These are phyloP conservation scores for Auriculariales sp. DNA, from an alignment of 768 basidiomycete genomes.

Conservation along the genomic window DNA sequence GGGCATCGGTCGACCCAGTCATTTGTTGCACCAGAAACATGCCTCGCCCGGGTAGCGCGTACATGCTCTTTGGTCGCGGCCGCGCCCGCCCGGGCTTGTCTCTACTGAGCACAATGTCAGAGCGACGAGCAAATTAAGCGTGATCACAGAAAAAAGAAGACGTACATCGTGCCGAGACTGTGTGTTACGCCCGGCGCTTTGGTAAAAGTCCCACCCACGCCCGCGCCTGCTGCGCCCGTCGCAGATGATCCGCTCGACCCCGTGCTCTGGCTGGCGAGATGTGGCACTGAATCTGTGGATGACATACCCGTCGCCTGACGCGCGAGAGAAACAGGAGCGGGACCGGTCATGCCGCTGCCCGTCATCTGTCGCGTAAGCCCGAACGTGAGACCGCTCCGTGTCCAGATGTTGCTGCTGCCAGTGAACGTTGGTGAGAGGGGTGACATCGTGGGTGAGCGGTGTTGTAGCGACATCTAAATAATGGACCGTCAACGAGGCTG, in stretches of 20 bases:
- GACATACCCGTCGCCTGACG: background rate
- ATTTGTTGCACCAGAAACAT: slow-evolving; percentile 70
- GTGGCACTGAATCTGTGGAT: background rate
- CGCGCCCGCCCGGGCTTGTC: slow-evolving; percentile 20
- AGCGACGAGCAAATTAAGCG: no score
- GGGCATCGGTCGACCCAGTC: no score
- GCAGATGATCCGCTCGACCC: background rate
- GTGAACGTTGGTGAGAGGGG: slow-evolving; percentile 64
- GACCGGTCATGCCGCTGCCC: slow-evolving; percentile 24
- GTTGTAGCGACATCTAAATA: slow-evolving; percentile 20
- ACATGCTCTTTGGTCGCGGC: slow-evolving; percentile 66
- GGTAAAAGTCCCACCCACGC: slow-evolving; percentile 51
- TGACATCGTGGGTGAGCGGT: slow-evolving; percentile 36
- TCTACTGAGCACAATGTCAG: slow-evolving; percentile 32
- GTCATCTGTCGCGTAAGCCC: slow-evolving; percentile 20
- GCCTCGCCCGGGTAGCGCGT: no score
- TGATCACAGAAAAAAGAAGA: no score
- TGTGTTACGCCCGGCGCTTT: slow-evolving; percentile 27
- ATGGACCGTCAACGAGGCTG: background rate
- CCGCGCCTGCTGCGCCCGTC: no score
- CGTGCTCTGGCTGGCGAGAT: background rate
- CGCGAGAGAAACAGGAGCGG: no score
- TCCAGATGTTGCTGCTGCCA: slow-evolving; percentile 25
- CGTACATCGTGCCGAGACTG: slow-evolving; percentile 47
- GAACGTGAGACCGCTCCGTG: slow-evolving; percentile 11